A percentile compares a stretch with the other conserved stretches of the same genome.
These are phyloP conservation scores for Kazachstania bromeliacearum DNA, from an alignment of 805 yeast species.

Conservation along the genomic window DNA sequence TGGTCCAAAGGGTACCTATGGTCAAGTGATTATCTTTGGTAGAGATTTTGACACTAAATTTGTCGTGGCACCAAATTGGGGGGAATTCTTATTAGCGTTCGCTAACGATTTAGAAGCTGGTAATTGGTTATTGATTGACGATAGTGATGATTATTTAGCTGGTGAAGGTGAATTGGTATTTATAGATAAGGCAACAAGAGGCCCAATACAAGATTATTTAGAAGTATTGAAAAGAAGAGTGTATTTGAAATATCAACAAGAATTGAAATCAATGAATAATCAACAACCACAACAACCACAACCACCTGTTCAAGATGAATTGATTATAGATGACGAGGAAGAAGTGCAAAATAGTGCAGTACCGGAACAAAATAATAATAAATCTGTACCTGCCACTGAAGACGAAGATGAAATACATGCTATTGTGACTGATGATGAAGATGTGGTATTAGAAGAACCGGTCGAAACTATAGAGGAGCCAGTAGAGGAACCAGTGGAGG, in stretches of 20 bases:
- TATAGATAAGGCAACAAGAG: constrained; percentile 48
- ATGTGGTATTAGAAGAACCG: constrained; percentile 3
- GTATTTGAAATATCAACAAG: constrained; percentile 11
- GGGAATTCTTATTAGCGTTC: constrained; percentile 71
- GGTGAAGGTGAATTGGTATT: constrained; percentile 69
- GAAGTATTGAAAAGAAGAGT: constrained; percentile 32
- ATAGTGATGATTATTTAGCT: constrained; percentile 55
- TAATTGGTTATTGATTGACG: constrained; percentile 61
- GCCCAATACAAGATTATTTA: constrained; percentile 36
- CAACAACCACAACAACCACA: constrained; percentile 5
- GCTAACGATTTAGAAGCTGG: constrained; percentile 85
- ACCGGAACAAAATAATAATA: background rate
- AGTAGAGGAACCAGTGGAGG: constrained; percentile 2
- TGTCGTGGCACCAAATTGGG: constrained; percentile 81
- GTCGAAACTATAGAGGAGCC: constrained; percentile 4
- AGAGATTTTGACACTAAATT: constrained; percentile 88
- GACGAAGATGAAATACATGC: constrained; percentile 6
- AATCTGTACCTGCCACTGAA: background rate
- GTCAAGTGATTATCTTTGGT: constrained; percentile 89
- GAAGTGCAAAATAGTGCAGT: background rate
- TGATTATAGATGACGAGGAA: background rate
- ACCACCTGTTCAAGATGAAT: background rate
- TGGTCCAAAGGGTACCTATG: constrained; percentile 69
- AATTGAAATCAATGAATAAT: constrained; percentile 2
- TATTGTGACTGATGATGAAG: constrained; percentile 9